A percentile compares a stretch with the other conserved stretches of the same genome.
phyloP scores from a whole-genome alignment of 2,329 filamentous ascomycete genomes.

The Herpotrichia juniperi region DNA sequence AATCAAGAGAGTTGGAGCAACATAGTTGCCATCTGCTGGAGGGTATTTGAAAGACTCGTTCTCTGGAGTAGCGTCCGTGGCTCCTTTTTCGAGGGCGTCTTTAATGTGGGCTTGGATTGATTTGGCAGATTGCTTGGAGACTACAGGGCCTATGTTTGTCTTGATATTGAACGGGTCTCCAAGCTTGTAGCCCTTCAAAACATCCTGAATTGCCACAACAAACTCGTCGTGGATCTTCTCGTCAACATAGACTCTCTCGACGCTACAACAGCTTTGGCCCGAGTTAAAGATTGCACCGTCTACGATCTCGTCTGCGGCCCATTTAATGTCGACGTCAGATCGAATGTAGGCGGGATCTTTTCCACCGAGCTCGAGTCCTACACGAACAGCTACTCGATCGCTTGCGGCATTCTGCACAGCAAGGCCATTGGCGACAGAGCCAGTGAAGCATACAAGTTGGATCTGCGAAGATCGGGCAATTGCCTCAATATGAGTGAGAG shows the following conservation, averaged over 20 bases:
- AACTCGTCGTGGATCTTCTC: constrained; percentile 84
- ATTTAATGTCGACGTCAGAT: constrained; percentile 82
- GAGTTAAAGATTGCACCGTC: constrained; percentile 98
- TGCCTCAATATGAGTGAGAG: constrained; percentile 75
- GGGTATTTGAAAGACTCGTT: constrained; percentile 77
- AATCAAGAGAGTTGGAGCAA: constrained; percentile 82
- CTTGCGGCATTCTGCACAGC: constrained; percentile 84
- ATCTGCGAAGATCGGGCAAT: constrained; percentile 79
- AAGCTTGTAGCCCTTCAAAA: constrained; percentile 78
- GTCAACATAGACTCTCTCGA: constrained; percentile 91
- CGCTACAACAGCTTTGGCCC: constrained; percentile 94
- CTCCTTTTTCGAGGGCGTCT: constrained; percentile 83
- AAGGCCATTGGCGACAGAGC: constrained; percentile 85
- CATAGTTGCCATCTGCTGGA: constrained; percentile 83
- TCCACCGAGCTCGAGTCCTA: constrained; percentile 89
- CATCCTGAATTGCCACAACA: constrained; percentile 76
- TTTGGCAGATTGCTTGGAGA: constrained; percentile 79
- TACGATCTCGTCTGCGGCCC: constrained; percentile 93
- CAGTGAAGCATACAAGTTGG: constrained; percentile 88
- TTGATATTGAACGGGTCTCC: constrained; percentile 83
- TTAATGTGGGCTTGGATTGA: constrained; percentile 79
- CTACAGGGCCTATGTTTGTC: constrained; percentile 86
- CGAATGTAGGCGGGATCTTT: constrained; percentile 94
- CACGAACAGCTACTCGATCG: constrained; percentile 77
- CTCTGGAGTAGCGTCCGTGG: constrained; percentile 81